Evolutionary conservation across 1,284 basidiomycete genomes (phyloP), one percentile per base, ranked within the genome.

Genomic region (Cryptococcus sp.): DNA sequence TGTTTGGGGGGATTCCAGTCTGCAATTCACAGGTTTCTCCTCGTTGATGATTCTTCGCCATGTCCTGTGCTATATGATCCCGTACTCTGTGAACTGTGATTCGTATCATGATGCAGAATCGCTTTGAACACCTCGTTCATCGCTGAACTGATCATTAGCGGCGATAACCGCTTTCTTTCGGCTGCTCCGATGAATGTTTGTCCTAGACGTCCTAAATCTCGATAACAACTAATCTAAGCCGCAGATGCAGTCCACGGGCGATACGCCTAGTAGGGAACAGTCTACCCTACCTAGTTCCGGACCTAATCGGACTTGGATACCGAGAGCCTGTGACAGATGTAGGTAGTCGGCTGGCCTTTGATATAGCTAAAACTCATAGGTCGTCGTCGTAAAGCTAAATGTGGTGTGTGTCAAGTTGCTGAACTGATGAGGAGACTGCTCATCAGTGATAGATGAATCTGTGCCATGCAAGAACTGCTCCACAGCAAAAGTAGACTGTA

Each of bases 351-450:
- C 4, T 8, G 32, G 2, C 42, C 32, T 34, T 30, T 53, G 44
- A 8, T 41, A 50, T 47, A 45, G 15, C 11, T 34, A 34, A 35
- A 15, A 4, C 42, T 33, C 23, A 35, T 52, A 63, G 64, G 67
- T 56, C 58, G 67, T 14, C 67, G 66, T 53, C 58, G 65, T 35
- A 69, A 69, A 56, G 63, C 67, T 30, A 59, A 63, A 46, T 69
- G 67, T 51, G 67, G 67, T 67, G 51, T 15, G 67, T 56, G 10
- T 15, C 13, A 31, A 33, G 13, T 14, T 2, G n/a, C 30, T 35
- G 23, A 3, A 23, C 37, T n/a, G 2, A 15, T 2, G n/a, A 10
- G n/a, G 5, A 13, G 4, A 34, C 5, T 11, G 48, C 49, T 44
- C 37, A 52, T 49, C 11, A 33, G 34, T 38, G 11, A 14, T 56